Percentiles rank a stretch among this genome's conserved stretches.
These are phyloP conservation scores for Eucalyptus decipiens DNA, from an alignment of 345 rosid species.

Conservation along the genomic window DNA sequence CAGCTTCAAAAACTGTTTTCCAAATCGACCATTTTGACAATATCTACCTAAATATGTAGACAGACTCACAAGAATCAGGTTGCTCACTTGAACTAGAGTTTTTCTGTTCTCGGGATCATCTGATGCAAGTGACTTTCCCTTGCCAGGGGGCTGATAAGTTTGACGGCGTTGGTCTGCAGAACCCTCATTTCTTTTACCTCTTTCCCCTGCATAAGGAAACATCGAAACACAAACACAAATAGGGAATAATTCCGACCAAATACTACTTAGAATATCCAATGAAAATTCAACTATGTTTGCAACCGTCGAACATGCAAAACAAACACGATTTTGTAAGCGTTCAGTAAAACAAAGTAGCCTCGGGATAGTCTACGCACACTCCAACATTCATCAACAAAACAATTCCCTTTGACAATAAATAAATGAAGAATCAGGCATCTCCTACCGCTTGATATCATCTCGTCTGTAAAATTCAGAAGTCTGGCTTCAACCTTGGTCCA, in stretches of 20 bases:
- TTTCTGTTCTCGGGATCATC: background rate
- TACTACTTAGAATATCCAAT: background rate
- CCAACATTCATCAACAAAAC: background rate
- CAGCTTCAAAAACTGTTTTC: background rate
- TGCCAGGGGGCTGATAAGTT: background rate
- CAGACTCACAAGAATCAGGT: background rate
- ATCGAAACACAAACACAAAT: background rate
- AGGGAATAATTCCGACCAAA: background rate
- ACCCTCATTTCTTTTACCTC: background rate
- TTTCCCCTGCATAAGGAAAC: background rate
- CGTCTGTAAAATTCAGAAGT: background rate
- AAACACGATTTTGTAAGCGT: background rate
- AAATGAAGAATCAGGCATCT: background rate
- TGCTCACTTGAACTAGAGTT: background rate
- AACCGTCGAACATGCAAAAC: background rate
- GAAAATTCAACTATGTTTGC: background rate
- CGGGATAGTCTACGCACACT: background rate
- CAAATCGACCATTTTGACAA: background rate
- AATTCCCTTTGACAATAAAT: background rate
- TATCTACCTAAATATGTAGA: background rate
- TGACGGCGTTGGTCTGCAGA: background rate
- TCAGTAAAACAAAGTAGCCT: background rate
- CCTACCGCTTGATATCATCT: background rate
- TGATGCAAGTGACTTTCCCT: background rate
- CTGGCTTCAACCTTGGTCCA: constrained; percentile 3